Evolutionary conservation across 345 rosid species (phyloP), one percentile per base, ranked within the genome.

Genomic region (Capsella bursapastoris): DNA sequence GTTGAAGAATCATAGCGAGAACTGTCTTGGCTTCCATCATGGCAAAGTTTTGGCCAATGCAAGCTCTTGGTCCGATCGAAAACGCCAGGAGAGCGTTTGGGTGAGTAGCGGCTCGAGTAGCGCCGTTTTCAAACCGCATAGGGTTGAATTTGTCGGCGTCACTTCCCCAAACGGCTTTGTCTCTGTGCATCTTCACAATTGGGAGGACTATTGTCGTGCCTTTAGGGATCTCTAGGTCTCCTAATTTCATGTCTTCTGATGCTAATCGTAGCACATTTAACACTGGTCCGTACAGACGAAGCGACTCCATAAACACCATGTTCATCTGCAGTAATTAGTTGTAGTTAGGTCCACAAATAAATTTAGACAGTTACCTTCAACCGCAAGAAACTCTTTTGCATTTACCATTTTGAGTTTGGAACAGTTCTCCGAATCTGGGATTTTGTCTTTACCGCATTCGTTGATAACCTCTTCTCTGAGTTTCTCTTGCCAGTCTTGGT

Each of bases 91-190:
- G 66, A 18, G 83, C 89, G 76, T 76, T 85, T 4, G 89, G 89
- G 73, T 83, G 83, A 2, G 57, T 76, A 4, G 83, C 82, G 6
- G 95, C 85, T 11, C 70, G 72, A 31, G 82, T 47, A 14, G 77
- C 68, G 1, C 89, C 84, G 56, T 79, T 76, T 51, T 16, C 41
- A 58, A 87, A 86, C 16, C 89, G 75, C 18, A 69, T 0, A 0
- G 93, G 93, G 51, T 85, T 83, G 85, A 91, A 91, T 61, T 84
- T 76, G 7, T 85, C 31, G 3, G 77, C 83, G 71, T 91, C 95
- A 7, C 82, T 78, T 73, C 95, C 95, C 94, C 90, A 86, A 10
- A 82, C 62, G 32, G 76, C 66, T 47, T 83, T 76, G 63, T 73
- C 81, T 57, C 81, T 78, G 15, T 86, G 86, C 53, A 89, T 83